phyloP scores from a whole-genome alignment of 2,329 filamentous ascomycete genomes.

The Exophiala dermatitidis region DNA sequence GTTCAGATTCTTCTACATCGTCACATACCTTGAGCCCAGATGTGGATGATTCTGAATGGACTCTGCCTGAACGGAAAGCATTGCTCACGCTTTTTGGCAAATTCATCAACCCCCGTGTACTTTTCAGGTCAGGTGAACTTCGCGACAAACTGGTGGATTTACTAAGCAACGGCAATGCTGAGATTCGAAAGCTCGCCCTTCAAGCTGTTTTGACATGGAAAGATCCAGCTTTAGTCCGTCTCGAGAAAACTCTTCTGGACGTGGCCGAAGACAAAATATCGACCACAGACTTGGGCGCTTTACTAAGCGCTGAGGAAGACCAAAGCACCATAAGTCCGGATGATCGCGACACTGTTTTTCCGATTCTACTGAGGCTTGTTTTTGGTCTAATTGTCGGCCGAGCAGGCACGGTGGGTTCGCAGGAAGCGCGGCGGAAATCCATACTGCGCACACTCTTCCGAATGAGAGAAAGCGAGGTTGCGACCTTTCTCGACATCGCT shows the following conservation, averaged over 20 bases:
- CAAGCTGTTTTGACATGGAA: constrained; percentile 89
- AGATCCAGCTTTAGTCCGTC: constrained; percentile 62
- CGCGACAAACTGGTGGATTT: constrained; percentile 67
- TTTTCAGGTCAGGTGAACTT: constrained; percentile 71
- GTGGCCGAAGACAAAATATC: constrained; percentile 86
- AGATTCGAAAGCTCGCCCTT: constrained; percentile 77
- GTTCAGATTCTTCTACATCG: constrained; percentile 20
- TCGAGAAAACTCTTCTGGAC: constrained; percentile 78
- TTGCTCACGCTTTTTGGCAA: constrained; percentile 74
- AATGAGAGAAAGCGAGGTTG: constrained; percentile 65
- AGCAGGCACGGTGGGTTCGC: constrained; percentile 68
- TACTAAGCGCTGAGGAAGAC: constrained; percentile 64
- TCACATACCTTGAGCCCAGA: constrained; percentile 25
- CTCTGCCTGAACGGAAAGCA: constrained; percentile 67
- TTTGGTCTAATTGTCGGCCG: constrained; percentile 85
- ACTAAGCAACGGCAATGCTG: constrained; percentile 78
- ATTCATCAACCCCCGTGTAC: constrained; percentile 76
- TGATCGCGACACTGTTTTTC: constrained; percentile 69
- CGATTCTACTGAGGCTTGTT: constrained; percentile 74
- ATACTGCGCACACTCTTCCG: constrained; percentile 72
- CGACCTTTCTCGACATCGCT: constrained; percentile 74
- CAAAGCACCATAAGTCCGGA: constrained; percentile 62
- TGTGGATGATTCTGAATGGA: constrained; percentile 33
- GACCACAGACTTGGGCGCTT: constrained; percentile 85
- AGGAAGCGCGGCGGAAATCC: constrained; percentile 67